Conservation (phyloP, 192 early-diverging fungal genomes). For the Paraglomus occultum region DNA sequence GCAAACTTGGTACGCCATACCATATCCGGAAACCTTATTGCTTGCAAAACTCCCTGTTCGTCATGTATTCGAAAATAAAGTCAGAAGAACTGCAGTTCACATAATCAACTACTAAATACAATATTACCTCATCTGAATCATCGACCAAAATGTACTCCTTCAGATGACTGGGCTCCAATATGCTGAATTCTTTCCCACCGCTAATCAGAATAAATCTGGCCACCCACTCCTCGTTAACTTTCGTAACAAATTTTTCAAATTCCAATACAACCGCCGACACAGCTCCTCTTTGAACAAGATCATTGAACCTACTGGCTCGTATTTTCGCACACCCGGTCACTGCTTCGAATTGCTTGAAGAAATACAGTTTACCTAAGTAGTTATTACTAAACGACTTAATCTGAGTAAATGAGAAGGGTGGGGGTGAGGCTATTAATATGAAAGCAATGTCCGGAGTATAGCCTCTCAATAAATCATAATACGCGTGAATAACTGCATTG, state of each 20-base stretch:
- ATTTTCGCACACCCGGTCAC: constrained; percentile 21
- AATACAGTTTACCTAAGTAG: constrained; percentile 31
- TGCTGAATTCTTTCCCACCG: constrained; percentile 1
- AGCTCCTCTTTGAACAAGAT: constrained; percentile 13
- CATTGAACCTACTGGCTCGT: constrained; percentile 14
- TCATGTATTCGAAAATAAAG: background rate
- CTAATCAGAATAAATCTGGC: background rate
- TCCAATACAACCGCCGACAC: constrained; percentile 9
- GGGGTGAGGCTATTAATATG: constrained; percentile 27
- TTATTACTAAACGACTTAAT: constrained; percentile 14
- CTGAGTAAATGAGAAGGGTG: constrained; percentile 6
- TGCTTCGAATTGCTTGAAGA: constrained; percentile 35
- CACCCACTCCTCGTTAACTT: constrained; percentile 11
- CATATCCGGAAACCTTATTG: constrained; percentile 33
- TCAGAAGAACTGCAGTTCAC: background rate
- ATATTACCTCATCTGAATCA: constrained; percentile 28
- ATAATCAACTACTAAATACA: background rate
- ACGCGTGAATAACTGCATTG: constrained; percentile 3
- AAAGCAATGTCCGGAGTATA: background rate
- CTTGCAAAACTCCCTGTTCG: constrained; percentile 27
- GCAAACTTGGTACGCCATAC: constrained; percentile 21
- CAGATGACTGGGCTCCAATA: constrained; percentile 10
- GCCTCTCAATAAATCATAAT: background rate
- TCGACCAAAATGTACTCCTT: constrained; percentile 33
- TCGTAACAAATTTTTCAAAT: constrained; percentile 20